Base-by-base conservation (phyloP, 441 rosid genomes). In the Eutrema salsugineum region DNA sequence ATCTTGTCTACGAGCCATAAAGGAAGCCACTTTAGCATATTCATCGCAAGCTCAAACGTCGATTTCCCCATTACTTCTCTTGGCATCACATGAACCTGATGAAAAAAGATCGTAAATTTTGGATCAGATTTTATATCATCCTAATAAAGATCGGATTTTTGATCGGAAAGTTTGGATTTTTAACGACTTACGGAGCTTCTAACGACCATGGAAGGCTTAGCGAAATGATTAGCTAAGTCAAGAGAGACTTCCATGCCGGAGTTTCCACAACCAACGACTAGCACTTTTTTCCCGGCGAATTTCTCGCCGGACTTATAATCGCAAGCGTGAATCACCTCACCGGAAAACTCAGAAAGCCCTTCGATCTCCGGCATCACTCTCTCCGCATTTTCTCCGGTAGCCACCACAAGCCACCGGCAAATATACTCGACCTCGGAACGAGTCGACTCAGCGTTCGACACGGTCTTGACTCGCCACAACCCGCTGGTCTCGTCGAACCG, bases 191-290 rank as follows among this genome's bases (percentile, higher is more conserved):
- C 88, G 67, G 95, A 81, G 83, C 85, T 81, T 27, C 95, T 83
- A 49, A 88, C 78, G 33, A 90, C 93, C 88, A 90, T 78, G 14
- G 88, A 60, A 5, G 91, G 91, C 12, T 47, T 57, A 43, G 93
- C 93, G 49, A 79, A 24, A 74, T 90, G 78, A 44, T 90, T 78
- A 64, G 86, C 80, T 1, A 89, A 86, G 61, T 89, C 96, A 47
- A 89, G 91, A 51, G 93, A 87, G 27, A 89, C 74, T 57, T 89
- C 96, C 91, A 89, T 86, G 63, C 93, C 96, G 4, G 96, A 89
- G 71, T 89, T 89, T 11, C 96, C 96, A 60, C 91, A 85, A 5
- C 96, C 96, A 5, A 89, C 87, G 10, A 89, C 93, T 0, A 89
- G 81, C 14, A 87, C 91, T 20, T 72, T 68, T 73, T 89, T 83